These are phyloP conservation scores for Coniosporium tulheliwenetii DNA, from an alignment of 2,329 filamentous ascomycete genomes.

Conservation along the genomic window DNA sequence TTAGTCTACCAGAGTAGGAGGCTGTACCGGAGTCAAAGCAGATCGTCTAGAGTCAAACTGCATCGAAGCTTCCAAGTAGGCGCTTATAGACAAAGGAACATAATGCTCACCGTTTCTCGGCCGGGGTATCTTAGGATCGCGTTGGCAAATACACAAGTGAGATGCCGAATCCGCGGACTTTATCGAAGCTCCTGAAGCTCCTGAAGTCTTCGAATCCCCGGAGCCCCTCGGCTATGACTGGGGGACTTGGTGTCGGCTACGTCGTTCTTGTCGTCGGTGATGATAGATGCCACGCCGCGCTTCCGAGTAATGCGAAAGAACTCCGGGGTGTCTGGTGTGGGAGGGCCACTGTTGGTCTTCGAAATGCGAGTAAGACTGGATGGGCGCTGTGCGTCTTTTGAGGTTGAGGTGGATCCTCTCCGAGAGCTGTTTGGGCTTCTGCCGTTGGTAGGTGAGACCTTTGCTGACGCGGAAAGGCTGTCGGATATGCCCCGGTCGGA, in stretches of 20 bases:
- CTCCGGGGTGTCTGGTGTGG: constrained; percentile 19
- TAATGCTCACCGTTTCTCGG: constrained; percentile 50
- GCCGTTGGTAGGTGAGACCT: too few relatives aligned
- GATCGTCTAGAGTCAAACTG: not conserved
- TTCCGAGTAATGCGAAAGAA: constrained; percentile 16
- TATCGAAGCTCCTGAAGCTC: constrained; percentile 1
- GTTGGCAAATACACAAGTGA: constrained; percentile 53
- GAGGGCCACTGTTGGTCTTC: constrained; percentile 11
- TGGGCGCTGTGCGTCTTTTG: constrained; percentile 12
- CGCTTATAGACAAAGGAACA: constrained; percentile 2
- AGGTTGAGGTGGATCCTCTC: constrained; percentile 3
- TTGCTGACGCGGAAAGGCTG: too few relatives aligned
- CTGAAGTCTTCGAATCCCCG: too few relatives aligned
- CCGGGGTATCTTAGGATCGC: constrained; percentile 54
- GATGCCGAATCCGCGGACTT: constrained; percentile 24
- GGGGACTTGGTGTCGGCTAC: constrained; percentile 10
- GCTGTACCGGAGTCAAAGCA: not conserved
- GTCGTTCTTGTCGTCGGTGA: constrained; percentile 14
- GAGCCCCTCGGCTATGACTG: constrained; percentile 8
- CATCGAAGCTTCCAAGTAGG: not conserved
- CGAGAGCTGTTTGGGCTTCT: too few relatives aligned
- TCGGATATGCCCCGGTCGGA: too few relatives aligned
- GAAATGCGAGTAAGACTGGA: constrained; percentile 12
- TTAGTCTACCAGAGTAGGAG: constrained; percentile 6
- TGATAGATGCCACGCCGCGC: constrained; percentile 13